Conservation (phyloP, 2,329 filamentous ascomycete species). For the Monilinia fructicola region DNA sequence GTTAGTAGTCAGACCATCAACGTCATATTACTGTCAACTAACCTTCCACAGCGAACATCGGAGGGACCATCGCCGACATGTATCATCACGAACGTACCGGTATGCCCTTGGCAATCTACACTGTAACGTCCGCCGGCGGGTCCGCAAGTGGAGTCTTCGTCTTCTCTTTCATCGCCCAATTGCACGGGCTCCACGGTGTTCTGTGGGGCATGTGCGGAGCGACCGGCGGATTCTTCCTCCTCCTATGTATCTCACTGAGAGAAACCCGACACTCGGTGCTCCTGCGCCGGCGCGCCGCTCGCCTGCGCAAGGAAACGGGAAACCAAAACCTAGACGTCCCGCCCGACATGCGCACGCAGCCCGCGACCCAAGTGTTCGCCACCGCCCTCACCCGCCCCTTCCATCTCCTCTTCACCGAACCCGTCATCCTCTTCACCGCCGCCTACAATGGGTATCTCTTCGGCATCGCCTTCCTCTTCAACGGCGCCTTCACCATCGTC, state of each 20-base stretch:
- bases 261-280: constrained; percentile 52
- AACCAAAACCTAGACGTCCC: constrained; percentile 46
- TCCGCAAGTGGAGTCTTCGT: constrained; percentile 43
- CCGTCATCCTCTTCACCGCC: constrained; percentile 42
- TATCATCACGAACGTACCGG: constrained; percentile 19
- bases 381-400: constrained; percentile 43
- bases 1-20: neutral
- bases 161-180: constrained; percentile 26
- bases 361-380: constrained; percentile 45
- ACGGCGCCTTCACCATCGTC: constrained; percentile 45
- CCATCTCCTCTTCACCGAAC: constrained; percentile 43
- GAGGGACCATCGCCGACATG: constrained; percentile 52
- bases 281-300: constrained; percentile 45
- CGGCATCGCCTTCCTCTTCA: constrained; percentile 43
- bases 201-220: constrained; percentile 27
- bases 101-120: constrained; percentile 19
- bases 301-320: constrained; percentile 51
- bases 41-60: constrained; percentile 24
- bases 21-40: neutral
- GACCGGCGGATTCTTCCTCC: constrained; percentile 24
- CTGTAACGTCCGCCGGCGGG: constrained; percentile 26
- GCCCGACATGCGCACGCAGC: constrained; percentile 44
- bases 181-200: constrained; percentile 21
- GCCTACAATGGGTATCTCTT: constrained; percentile 43
- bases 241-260: constrained; percentile 26